phyloP scores from a whole-genome alignment of 306 rosid species.

The Acacia confusa region DNA sequence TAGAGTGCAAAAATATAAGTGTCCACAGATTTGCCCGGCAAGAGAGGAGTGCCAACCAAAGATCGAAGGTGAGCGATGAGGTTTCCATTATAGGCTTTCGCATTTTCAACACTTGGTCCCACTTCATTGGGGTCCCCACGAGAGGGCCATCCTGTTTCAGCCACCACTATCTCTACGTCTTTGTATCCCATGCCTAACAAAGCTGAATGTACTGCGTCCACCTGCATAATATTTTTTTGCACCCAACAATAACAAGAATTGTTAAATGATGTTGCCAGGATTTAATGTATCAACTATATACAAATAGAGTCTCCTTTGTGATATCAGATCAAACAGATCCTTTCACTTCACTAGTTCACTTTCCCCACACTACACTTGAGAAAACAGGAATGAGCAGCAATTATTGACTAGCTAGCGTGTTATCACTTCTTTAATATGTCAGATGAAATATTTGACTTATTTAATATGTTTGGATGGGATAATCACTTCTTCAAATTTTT shows the following conservation, averaged over 20 bases:
- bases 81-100: conserved; percentile 88
- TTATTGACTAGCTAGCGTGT: no score
- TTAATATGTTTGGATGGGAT: no score
- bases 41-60: conserved; percentile 84
- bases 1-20: conserved; percentile 79
- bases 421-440: no score
- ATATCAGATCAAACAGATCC: background rate
- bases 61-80: conserved; percentile 82
- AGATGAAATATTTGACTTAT: background rate
- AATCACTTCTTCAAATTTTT: background rate
- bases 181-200: conserved; percentile 57
- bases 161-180: conserved; percentile 71
- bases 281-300: background rate
- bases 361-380: background rate
- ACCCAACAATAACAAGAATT: background rate
- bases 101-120: conserved; percentile 75
- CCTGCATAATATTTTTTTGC: conserved; percentile 35
- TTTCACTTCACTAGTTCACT: background rate
- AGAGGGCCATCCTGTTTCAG: conserved; percentile 97
- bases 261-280: background rate
- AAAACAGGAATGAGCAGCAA: no score
- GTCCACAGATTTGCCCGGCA: conserved; percentile 87
- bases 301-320: background rate
- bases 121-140: conserved; percentile 71
- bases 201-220: conserved; percentile 86